A percentile compares a stretch with the other conserved stretches of the same genome.
phyloP scores from a whole-genome alignment of 257 asterid genomes.

The Nicotiana tabacum region DNA sequence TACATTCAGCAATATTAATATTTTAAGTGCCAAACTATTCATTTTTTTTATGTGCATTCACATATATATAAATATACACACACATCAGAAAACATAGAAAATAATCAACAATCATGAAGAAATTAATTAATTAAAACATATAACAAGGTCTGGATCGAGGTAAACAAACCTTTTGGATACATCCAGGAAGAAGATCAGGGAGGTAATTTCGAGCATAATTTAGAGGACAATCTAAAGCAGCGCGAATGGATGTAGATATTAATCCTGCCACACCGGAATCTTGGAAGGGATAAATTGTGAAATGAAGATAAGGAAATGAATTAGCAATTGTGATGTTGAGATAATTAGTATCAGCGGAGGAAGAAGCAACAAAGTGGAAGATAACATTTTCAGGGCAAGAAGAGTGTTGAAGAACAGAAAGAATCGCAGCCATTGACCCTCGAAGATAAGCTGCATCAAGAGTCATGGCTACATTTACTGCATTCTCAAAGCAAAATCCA shows the following conservation, averaged over 20 bases:
- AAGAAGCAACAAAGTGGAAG: constrained; percentile 60
- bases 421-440: constrained; percentile 85
- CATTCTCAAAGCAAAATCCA: constrained; percentile 24
- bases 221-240: constrained; percentile 41
- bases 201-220: constrained; percentile 42
- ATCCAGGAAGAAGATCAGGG: constrained; percentile 24
- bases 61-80: not conserved
- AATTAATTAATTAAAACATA: not conserved
- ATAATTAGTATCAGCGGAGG: constrained; percentile 12
- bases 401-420: constrained; percentile 83
- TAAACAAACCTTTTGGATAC: constrained; percentile 26
- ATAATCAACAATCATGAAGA: not conserved
- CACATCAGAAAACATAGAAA: not conserved
- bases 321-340: constrained; percentile 12
- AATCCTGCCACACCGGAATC: constrained; percentile 27
- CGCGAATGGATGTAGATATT: constrained; percentile 38
- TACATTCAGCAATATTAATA: not conserved
- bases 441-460: constrained; percentile 76
- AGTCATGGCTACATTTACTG: constrained; percentile 80
- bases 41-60: not conserved
- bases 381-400: constrained; percentile 81
- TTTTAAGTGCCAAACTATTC: not conserved
- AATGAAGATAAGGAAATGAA: constrained; percentile 32
- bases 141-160: constrained; percentile 22
- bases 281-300: constrained; percentile 22